Evolutionary conservation across 495 filamentous ascomycete genomes (phyloP).

Genomic region (Neurospora sp.): DNA sequence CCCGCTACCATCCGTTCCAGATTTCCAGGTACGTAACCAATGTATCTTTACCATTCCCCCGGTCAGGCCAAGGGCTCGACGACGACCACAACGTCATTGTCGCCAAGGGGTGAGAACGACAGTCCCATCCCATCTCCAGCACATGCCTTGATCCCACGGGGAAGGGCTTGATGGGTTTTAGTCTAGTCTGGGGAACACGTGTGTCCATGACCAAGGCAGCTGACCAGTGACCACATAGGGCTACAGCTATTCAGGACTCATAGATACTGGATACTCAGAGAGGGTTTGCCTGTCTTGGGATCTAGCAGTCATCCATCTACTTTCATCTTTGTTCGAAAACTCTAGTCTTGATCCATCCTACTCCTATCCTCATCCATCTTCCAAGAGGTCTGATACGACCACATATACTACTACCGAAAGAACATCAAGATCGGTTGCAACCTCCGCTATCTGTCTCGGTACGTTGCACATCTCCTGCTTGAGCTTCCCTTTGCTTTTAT

Average conservation of each 20-base stretch:
- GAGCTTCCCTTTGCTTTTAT: not conserved
- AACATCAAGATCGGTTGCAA: not conserved
- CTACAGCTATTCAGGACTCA: not conserved
- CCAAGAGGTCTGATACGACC: not conserved
- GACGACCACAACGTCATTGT: not conserved
- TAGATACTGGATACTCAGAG: not conserved
- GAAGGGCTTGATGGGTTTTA: not conserved
- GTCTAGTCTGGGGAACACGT: not conserved
- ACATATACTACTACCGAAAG: not conserved
- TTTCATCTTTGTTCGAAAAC: not conserved
- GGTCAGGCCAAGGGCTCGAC: not conserved
- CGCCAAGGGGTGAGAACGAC: not conserved
- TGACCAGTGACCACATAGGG: not conserved
- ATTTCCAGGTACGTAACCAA: not conserved
- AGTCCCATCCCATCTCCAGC: not conserved
- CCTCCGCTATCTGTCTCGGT: not conserved
- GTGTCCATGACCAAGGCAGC: not conserved
- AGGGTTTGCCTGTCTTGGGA: not conserved
- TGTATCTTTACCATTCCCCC: not conserved
- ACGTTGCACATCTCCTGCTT: not conserved
- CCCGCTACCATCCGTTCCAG: not conserved
- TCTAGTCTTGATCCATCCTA: not conserved
- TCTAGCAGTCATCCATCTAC: not conserved
- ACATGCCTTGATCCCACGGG: not conserved
- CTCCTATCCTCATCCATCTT: not conserved